phyloP scores from a whole-genome alignment of 257 asterid genomes.

The Przewalskia tangutica region DNA sequence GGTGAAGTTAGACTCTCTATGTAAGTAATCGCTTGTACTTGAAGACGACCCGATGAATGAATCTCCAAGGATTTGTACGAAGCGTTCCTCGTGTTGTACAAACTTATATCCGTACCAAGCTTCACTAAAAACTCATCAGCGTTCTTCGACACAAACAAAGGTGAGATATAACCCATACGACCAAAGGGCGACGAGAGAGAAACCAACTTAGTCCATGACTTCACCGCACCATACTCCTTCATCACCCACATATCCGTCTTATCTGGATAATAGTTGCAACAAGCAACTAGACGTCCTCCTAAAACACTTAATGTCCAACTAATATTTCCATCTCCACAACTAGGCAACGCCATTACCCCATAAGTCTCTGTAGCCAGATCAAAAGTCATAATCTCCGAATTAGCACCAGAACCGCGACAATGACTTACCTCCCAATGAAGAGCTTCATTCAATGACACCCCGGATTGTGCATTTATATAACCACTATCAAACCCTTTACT shows the following conservation, averaged over 20 bases:
- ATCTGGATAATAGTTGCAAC: neutral
- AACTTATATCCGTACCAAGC: conserved; percentile 1
- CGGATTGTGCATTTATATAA: neutral
- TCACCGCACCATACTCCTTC: conserved; percentile 22
- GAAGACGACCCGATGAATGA: neutral
- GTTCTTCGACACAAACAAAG: conserved; percentile 18
- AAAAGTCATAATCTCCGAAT: conserved; percentile 10
- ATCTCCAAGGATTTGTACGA: neutral
- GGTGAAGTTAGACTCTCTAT: conserved; percentile 21
- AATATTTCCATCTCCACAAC: neutral
- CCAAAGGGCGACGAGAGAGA: neutral
- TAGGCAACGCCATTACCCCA: conserved; percentile 6
- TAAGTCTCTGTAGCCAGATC: conserved; percentile 8
- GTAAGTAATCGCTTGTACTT: conserved; percentile 11
- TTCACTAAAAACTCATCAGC: conserved; percentile 13
- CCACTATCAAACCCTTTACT: conserved; percentile 1
- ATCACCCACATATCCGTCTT: conserved; percentile 29
- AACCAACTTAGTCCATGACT: conserved; percentile 25
- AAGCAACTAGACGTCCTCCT: conserved; percentile 10
- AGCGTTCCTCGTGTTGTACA: neutral
- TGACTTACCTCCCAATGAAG: conserved; percentile 22
- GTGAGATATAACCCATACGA: neutral
- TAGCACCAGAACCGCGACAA: neutral
- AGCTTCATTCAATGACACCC: conserved; percentile 9
- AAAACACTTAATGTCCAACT: conserved; percentile 2